Evolutionary conservation across 257 asterid genomes (phyloP), one percentile per base, ranked within the genome.

Genomic region (Jacaranda copaia): DNA sequence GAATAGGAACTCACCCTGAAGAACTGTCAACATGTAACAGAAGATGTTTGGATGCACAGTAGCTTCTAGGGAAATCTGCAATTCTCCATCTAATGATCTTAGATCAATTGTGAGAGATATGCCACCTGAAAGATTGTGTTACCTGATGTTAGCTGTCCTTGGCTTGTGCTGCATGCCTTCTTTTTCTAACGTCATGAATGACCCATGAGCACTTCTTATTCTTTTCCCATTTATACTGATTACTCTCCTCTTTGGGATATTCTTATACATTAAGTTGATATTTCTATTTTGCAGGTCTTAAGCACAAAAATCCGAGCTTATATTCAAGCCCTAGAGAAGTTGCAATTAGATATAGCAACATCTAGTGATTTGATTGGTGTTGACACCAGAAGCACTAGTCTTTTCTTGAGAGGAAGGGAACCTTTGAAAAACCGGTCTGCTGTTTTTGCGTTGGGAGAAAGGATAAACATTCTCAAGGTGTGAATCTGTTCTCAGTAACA

Each of bases 341-440:
- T 96, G 87, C 99, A 93, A 80, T 81, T 96, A 89, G 99, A 96
- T 82, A 96, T 93, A 71, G 97, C 99, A 81, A 93, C 98, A 84
- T 82, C 98, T 72, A 96, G 81, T 84, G 99, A 96, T 90, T 88
- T 96, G 87, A 96, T 96, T 84, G 99, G 99, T 75, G 85, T 96
- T 58, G 99, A 96, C 79, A 87, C 99, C 81, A 88, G 98, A 90
- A 96, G 93, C 88, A 88, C 91, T 70, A 78, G 97, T 74, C 97
- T 93, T 80, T 96, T 96, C 85, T 84, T 87, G 73, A 90, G 98
- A 83, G 98, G 97, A 80, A 90, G 94, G 76, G 99, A 96, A 74
- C 99, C 98, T n/a, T 82, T 96, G 89, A 96, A 93, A 91, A 96
- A 96, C 77, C 94, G 98, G 36, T 96, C 99, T 82, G 94, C 99